A percentile compares a stretch with the other conserved stretches of the same genome.
Conservation (phyloP, 208 protist species). For the Kentomonas sorsogonicus region DNA sequence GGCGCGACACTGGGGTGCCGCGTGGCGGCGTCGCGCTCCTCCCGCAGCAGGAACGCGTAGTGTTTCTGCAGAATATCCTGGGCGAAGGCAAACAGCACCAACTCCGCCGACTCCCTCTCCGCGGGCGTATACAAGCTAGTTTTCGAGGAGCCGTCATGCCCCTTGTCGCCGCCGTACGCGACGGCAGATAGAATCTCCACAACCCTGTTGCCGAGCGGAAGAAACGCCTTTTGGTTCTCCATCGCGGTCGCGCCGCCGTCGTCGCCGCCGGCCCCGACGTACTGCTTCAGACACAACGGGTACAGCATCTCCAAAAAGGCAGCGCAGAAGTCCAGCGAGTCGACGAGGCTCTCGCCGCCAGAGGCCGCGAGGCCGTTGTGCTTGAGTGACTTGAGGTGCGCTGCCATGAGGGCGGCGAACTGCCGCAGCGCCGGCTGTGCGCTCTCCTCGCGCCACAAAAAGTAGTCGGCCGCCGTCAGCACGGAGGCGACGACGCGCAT, state of each 20-base stretch:
- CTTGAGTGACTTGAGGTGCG: conserved; percentile 12
- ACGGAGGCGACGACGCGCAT: conserved; percentile 34
- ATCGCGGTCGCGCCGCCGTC: neutral
- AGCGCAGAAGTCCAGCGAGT: too few relatives aligned
- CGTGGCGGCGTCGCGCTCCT: conserved; percentile 44
- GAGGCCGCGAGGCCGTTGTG: too few relatives aligned
- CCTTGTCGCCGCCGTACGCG: neutral
- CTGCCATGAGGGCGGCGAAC: conserved; percentile 18
- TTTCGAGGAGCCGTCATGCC: neutral
- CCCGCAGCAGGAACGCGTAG: conserved; percentile 55
- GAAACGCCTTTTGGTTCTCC: conserved; percentile 7
- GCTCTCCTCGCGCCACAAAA: conserved; percentile 41
- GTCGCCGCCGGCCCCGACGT: conserved; percentile 8
- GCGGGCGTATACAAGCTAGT: neutral
- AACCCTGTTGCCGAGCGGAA: neutral
- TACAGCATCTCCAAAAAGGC: conserved; percentile 49
- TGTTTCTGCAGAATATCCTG: conserved; percentile 87
- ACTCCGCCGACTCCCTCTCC: conserved; percentile 15
- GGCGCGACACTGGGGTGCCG: neutral
- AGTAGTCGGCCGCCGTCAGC: conserved; percentile 33
- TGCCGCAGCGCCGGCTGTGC: conserved; percentile 23
- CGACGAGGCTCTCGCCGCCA: too few relatives aligned
- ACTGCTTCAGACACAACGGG: conserved; percentile 55
- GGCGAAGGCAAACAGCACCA: conserved; percentile 64
- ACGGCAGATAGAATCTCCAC: neutral